Conservation (phyloP, 192 early-diverging fungal species). For the Diversispora epigaea region DNA sequence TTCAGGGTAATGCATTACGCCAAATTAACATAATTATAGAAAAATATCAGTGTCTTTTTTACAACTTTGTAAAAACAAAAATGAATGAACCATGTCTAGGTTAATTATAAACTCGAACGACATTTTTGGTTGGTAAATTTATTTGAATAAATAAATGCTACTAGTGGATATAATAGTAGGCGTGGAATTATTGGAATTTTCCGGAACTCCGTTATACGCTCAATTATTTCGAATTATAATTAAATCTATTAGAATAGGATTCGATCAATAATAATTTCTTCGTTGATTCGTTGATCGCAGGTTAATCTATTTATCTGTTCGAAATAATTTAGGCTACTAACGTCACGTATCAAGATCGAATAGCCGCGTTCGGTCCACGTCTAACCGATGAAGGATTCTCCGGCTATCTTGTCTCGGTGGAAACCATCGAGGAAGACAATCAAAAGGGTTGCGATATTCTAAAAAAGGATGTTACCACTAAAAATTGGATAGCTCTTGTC, state of each 20-base stretch:
- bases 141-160: no score
- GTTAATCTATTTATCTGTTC: not conserved
- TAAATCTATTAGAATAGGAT: not conserved
- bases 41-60: not conserved
- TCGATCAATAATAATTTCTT: not conserved
- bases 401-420: conserved; percentile 63
- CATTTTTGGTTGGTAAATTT: no score
- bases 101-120: no score
- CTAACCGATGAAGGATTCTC: conserved; percentile 69
- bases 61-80: not conserved
- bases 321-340: conserved; percentile 49
- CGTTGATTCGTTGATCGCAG: not conserved
- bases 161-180: no score
- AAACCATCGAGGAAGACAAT: conserved; percentile 53
- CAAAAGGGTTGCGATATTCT: conserved; percentile 58
- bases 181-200: no score
- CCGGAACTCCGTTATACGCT: no score
- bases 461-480: conserved; percentile 37
- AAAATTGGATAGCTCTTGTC: conserved; percentile 81
- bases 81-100: no score
- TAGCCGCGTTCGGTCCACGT: conserved; percentile 86
- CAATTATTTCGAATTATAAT: no score
- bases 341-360: conserved; percentile 59
- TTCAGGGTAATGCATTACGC: not conserved
- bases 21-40: not conserved